Base-by-base conservation (phyloP, 108 stramenopile genomes). In the Skeletonema tropicum region DNA sequence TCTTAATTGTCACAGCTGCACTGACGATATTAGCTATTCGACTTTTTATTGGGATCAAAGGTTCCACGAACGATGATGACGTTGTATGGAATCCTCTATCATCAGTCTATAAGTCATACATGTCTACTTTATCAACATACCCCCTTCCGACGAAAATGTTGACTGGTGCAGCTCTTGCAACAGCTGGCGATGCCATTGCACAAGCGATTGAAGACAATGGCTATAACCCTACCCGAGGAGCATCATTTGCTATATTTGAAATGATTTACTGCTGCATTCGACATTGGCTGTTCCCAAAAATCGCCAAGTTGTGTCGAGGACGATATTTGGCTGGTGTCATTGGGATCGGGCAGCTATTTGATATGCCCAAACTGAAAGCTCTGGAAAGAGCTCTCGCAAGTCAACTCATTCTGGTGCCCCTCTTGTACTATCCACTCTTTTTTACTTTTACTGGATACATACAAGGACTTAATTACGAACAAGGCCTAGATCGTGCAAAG, bases 391-490 rank as follows among this genome's bases (percentile, higher is more conserved):
- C 90, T 3, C 57, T 91, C 59, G 88, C 83, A n/a, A 80, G 75
- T 57, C 90, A 91, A 55, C 77, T 91, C 26, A 83, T 87, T n/a
- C 87, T 91, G 63, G 88, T 91, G 1, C 90, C 90, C 14, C 86
- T 89, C 59, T 52, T 91, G n/a, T 91, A 91, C 65, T 91, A 91
- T 70, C 90, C 90, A 6, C 83, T 85, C 3, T 91, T 91, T 52
- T 91, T 85, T 66, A 23, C 85, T 0, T 38, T 91, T 5, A 88
- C 88, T 14, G 86, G 84, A 19, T 58, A 64, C 41, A 55, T 87
- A 38, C 86, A 87, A 66, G 86, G 86, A 1, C 64, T 91, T 3
- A 71, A 76, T 9, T 66, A 49, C 14, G 63, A 68, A 33, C 76
- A 73, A 45, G 70, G 86, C 13, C 17, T 87, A 23, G 41, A 76